Conservation (phyloP, 164 flowering plant species). For the Platanus orientalis region DNA sequence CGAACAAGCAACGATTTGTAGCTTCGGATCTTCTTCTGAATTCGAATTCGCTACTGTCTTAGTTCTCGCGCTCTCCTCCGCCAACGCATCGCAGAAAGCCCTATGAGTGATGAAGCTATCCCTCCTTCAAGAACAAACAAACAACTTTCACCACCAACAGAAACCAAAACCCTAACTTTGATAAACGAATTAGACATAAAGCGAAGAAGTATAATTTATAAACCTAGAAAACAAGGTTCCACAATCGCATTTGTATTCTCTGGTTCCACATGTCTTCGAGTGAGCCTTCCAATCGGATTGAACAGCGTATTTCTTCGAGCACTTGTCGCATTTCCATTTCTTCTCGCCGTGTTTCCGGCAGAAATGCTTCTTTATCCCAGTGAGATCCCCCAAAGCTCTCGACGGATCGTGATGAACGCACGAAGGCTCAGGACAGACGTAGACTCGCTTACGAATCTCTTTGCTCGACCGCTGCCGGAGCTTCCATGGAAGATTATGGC, state of each 20-base stretch:
- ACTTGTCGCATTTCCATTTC: conserved; percentile 87
- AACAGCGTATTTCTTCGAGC: conserved; percentile 86
- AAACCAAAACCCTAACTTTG: background rate
- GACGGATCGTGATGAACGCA: conserved; percentile 80
- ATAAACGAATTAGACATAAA: background rate
- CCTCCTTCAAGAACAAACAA: conserved; percentile 39
- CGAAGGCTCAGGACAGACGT: conserved; percentile 70
- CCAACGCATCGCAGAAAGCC: conserved; percentile 85
- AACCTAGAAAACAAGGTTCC: conserved; percentile 89
- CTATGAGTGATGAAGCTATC: conserved; percentile 88
- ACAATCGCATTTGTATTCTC: conserved; percentile 85
- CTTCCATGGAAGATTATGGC: conserved; percentile 79
- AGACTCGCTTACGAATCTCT: conserved; percentile 58
- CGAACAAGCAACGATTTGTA: conserved; percentile 28
- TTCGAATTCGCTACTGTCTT: conserved; percentile 12
- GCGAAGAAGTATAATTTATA: background rate
- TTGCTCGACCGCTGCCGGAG: conserved; percentile 53
- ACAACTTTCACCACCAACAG: background rate
- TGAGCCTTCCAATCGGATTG: conserved; percentile 96
- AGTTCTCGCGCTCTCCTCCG: conserved; percentile 62
- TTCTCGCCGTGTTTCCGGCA: conserved; percentile 90
- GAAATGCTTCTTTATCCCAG: conserved; percentile 86
- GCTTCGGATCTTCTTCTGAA: conserved; percentile 20
- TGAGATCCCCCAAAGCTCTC: conserved; percentile 78
- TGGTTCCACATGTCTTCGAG: conserved; percentile 75